Evolutionary conservation across 345 rosid genomes (phyloP), one percentile per base, ranked within the genome.

Genomic region (Citrus sp.): DNA sequence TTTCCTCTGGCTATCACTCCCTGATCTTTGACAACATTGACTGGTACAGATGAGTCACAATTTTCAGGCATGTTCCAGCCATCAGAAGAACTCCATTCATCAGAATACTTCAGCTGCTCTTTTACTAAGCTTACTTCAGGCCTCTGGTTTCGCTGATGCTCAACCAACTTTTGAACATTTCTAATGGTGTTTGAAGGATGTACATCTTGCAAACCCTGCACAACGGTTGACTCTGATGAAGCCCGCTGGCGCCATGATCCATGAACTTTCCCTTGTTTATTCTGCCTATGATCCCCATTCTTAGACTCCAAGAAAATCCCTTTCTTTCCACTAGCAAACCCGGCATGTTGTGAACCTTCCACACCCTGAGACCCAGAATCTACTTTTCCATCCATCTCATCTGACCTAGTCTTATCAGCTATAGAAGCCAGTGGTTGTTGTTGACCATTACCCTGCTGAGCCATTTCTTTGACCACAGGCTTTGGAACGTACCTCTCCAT

Each of bases 391-490:
- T 72, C 80, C 65, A 76, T 78, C 64, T 81, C 90, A 74, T 84
- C 82, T 40, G 79, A 59, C 30, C 32, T 24, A 67, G 67, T 72
- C 77, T 81, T 84, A 81, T 82, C 81, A 54, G 74, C 82, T n/a
- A 79, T 67, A 82, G 89, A 81, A 82, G 78, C 82, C 46, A 56
- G 68, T 51, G 71, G 77, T 62, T 83, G 92, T 67, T 87, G 92
- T 72, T 87, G 89, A 81, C 73, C 79, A 72, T 84, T 81, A 56
- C 83, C 93, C 80, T 89, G 94, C 83, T 89, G 92, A 76, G 94
- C 86, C 90, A 87, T 85, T 89, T 94, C 98, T 85, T 97, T 94
- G 75, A 93, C 96, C 72, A 86, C 90, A 79, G 97, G 95, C 86
- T 93, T 97, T 12, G 98, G 91, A 58, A 93, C 79, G 42, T 94